phyloP scores from a whole-genome alignment of 768 basidiomycete genomes.

The Solioccasus polychromus region DNA sequence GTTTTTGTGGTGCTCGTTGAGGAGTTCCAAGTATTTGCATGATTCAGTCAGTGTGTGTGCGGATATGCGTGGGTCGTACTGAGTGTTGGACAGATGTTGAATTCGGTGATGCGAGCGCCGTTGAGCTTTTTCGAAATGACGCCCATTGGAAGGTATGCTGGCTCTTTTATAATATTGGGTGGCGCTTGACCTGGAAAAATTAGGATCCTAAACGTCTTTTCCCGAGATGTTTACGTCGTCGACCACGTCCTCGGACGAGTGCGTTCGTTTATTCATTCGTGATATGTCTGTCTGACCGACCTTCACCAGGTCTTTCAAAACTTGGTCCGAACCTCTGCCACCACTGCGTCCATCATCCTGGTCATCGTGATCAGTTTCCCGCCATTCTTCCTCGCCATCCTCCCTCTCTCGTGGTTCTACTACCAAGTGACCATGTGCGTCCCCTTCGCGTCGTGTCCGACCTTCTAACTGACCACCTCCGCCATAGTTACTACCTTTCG shows the following conservation, averaged over 20 bases:
- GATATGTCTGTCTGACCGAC: neutral
- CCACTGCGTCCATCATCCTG: conserved; percentile 55
- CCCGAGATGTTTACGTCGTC: conserved; percentile 82
- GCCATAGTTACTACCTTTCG: conserved; percentile 87
- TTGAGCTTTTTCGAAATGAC: conserved; percentile 89
- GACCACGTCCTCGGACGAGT: conserved; percentile 79
- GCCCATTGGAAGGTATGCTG: conserved; percentile 70
- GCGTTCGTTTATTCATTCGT: conserved; percentile 1
- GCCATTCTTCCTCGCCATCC: conserved; percentile 68
- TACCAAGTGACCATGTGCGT: conserved; percentile 68
- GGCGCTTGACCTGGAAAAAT: neutral
- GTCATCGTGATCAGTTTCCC: conserved; percentile 86
- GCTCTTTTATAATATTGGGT: neutral
- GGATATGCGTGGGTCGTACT: neutral
- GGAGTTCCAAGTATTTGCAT: conserved; percentile 73
- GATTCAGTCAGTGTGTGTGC: conserved; percentile 52
- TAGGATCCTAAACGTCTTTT: conserved; percentile 88
- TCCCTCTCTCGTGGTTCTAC: conserved; percentile 82
- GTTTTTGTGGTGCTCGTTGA: conserved; percentile 74
- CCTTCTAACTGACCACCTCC: too few relatives aligned
- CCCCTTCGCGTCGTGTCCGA: neutral
- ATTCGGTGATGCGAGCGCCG: conserved; percentile 78
- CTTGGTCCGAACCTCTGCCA: conserved; percentile 61
- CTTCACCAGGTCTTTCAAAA: conserved; percentile 53
- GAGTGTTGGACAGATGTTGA: conserved; percentile 65